phyloP scores from a whole-genome alignment of 2,329 filamentous ascomycete genomes.

The Clonostachys byssicola region DNA sequence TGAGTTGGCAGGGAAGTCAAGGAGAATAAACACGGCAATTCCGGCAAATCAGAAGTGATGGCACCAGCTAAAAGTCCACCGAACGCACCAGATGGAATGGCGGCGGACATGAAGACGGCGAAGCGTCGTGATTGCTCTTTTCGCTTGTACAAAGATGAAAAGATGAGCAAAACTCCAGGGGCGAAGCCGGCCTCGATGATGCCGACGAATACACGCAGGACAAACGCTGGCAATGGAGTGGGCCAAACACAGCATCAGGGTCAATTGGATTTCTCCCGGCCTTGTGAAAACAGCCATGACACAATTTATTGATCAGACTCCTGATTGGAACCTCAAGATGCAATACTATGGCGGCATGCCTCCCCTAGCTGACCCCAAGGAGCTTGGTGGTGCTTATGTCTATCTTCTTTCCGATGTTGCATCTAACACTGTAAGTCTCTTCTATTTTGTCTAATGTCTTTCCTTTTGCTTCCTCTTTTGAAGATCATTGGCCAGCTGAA shows the following conservation, averaged over 20 bases:
- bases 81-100: conserved; percentile 31
- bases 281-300: conserved; percentile 39
- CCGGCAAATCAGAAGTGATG: conserved; percentile 46
- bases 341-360: conserved; percentile 53
- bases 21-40: conserved; percentile 48
- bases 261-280: conserved; percentile 41
- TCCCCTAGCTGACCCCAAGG: conserved; percentile 41
- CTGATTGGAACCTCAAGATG: conserved; percentile 50
- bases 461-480: no score
- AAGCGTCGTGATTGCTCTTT: conserved; percentile 14
- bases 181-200: conserved; percentile 13
- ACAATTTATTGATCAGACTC: conserved; percentile 29
- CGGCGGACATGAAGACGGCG: conserved; percentile 24
- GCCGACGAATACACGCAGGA: conserved; percentile 12
- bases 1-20: conserved; percentile 33
- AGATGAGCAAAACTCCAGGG: conserved; percentile 16
- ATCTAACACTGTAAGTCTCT: conserved; percentile 25
- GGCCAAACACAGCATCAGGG: conserved; percentile 36
- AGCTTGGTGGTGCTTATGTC: conserved; percentile 51
- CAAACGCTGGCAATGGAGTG: conserved; percentile 39
- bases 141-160: conserved; percentile 19
- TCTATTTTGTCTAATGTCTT: no score
- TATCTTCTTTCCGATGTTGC: conserved; percentile 46
- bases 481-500: no score
- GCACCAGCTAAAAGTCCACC: conserved; percentile 35